A percentile compares a stretch with the other conserved stretches of the same genome.
Conservation (phyloP, 768 basidiomycete genomes). For the Leucocoprinus birnbaumii region DNA sequence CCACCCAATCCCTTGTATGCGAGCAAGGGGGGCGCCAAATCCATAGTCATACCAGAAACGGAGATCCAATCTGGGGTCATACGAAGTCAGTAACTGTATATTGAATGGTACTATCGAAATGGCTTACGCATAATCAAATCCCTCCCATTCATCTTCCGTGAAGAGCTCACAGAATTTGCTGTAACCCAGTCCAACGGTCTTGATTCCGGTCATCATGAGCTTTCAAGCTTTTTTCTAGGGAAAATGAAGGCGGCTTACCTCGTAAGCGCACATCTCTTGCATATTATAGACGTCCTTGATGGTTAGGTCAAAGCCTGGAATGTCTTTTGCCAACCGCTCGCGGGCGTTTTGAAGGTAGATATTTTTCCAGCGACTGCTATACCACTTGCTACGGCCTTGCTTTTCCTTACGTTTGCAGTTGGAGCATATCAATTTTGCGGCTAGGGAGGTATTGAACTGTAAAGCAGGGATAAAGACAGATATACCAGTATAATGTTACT, state of each 20-base stretch:
- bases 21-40: slow-evolving; percentile 79
- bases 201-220: background rate
- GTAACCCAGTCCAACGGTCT: slow-evolving; percentile 93
- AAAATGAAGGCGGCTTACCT: slow-evolving; percentile 45
- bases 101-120: background rate
- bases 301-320: slow-evolving; percentile 61
- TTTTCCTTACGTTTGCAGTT: slow-evolving; percentile 52
- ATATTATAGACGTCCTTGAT: slow-evolving; percentile 72
- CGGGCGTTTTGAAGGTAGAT: slow-evolving; percentile 71
- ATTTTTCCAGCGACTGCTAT: slow-evolving; percentile 61
- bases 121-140: slow-evolving; percentile 81
- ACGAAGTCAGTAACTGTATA: background rate
- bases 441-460: slow-evolving; percentile 81
- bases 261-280: slow-evolving; percentile 85
- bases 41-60: slow-evolving; percentile 76
- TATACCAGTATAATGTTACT: background rate
- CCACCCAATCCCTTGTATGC: slow-evolving; percentile 77
- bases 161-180: slow-evolving; percentile 91
- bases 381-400: slow-evolving; percentile 53
- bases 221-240: background rate
- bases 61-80: slow-evolving; percentile 56
- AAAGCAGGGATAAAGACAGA: slow-evolving; percentile 10
- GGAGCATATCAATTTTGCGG: slow-evolving; percentile 80
- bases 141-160: slow-evolving; percentile 90
- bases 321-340: slow-evolving; percentile 51